These are phyloP conservation scores for Purpureocillium takamizusanense DNA, from an alignment of 2,329 filamentous ascomycete genomes.

Conservation along the genomic window DNA sequence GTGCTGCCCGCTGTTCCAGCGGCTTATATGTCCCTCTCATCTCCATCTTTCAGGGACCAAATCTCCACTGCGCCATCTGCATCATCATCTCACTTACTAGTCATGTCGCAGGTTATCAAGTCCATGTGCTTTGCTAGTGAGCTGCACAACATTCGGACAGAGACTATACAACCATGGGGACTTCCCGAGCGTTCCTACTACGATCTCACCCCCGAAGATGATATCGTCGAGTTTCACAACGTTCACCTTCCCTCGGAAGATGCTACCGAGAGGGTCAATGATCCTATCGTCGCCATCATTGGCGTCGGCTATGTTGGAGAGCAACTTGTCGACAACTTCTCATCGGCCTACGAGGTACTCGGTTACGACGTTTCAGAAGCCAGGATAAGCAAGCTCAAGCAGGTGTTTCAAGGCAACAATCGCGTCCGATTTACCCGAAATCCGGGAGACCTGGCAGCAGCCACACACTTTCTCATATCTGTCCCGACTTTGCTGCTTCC, in stretches of 20 bases:
- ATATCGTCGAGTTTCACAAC: conserved; percentile 17
- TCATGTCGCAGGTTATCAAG: no score
- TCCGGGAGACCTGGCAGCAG: conserved; percentile 25
- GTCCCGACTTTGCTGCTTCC: conserved; percentile 41
- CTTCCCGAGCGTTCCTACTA: conserved; percentile 16
- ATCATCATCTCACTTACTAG: no score
- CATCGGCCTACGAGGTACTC: conserved; percentile 28
- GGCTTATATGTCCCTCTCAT: no score
- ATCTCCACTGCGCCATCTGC: no score
- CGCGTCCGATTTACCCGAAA: conserved; percentile 28
- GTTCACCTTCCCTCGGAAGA: conserved; percentile 3
- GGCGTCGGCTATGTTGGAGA: conserved; percentile 45
- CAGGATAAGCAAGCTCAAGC: conserved; percentile 24
- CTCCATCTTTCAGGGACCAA: no score
- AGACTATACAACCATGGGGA: background rate
- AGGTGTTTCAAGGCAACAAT: conserved; percentile 15
- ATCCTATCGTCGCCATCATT: conserved; percentile 35
- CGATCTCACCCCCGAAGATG: conserved; percentile 23
- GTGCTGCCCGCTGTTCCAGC: no score
- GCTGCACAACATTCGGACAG: no score
- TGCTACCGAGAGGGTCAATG: conserved; percentile 4
- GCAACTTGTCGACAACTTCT: conserved; percentile 36
- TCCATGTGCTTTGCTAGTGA: no score
- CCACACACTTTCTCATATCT: conserved; percentile 43
- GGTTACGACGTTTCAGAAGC: conserved; percentile 38